A percentile compares a stretch with the other conserved stretches of the same genome.
These are phyloP conservation scores for Moniliella sp. DNA, from an alignment of 1,284 basidiomycete species.

Conservation along the genomic window DNA sequence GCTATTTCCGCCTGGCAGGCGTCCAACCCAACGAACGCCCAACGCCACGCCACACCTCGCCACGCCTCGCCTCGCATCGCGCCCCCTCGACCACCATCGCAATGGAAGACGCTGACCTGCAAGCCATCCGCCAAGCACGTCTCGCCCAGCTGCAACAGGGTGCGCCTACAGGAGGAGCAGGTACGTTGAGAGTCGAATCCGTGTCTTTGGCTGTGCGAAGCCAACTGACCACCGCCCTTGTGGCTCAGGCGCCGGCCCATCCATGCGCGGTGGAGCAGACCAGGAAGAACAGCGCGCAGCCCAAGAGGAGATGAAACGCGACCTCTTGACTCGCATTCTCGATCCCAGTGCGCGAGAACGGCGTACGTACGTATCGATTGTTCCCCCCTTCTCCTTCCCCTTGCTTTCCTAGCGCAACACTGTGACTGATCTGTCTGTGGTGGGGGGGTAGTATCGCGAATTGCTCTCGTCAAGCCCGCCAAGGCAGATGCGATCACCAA, in stretches of 20 bases:
- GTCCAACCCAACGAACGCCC: too few species aligned
- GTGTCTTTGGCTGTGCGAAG: neutral
- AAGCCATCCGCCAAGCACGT: conserved; percentile 29
- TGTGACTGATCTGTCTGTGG: too few species aligned
- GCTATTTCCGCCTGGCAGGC: too few species aligned
- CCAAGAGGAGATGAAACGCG: conserved; percentile 39
- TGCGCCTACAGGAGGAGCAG: conserved; percentile 4
- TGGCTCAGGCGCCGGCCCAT: conserved; percentile 34
- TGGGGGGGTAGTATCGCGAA: conserved; percentile 75
- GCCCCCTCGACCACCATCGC: conserved; percentile 1
- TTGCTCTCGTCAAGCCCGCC: conserved; percentile 71
- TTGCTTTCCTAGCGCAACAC: too few species aligned
- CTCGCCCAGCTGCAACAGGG: conserved; percentile 24
- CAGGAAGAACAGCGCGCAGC: conserved; percentile 23
- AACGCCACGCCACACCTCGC: too few species aligned
- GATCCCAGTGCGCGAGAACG: conserved; percentile 70
- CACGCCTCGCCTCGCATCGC: too few species aligned
- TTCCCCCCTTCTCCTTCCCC: too few species aligned
- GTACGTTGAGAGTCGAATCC: conserved; percentile 2
- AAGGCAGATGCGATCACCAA: conserved; percentile 66
- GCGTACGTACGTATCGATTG: too few species aligned
- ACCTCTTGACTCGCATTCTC: conserved; percentile 63
- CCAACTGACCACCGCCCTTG: too few species aligned
- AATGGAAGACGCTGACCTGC: conserved; percentile 33
- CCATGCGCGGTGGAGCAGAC: too few species aligned